phyloP scores from a whole-genome alignment of 2,329 filamentous ascomycete species.

The Volutella citrinella region DNA sequence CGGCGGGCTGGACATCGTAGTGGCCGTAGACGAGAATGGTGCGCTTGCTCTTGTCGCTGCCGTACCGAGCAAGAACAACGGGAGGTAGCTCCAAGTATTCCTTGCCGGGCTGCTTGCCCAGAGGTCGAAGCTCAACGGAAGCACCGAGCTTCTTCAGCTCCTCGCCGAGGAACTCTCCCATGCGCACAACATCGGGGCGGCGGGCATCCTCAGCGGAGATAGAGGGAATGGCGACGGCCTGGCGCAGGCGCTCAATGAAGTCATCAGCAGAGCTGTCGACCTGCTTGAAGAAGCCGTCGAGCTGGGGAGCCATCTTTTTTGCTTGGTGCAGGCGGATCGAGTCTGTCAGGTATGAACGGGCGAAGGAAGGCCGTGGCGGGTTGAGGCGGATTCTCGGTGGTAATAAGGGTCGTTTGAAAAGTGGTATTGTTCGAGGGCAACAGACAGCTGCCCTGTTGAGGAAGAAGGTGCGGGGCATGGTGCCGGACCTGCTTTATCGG shows the following conservation, averaged over 20 bases:
- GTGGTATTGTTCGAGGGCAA: slow-evolving; percentile 19
- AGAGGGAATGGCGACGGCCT: slow-evolving; percentile 94
- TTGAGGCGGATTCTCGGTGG: slow-evolving; percentile 17
- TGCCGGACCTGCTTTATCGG: slow-evolving; percentile 25
- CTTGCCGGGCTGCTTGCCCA: slow-evolving; percentile 90
- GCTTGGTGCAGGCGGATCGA: slow-evolving; percentile 57
- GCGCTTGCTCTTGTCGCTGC: slow-evolving; percentile 86
- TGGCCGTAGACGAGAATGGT: slow-evolving; percentile 97
- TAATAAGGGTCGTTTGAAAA: slow-evolving; percentile 22
- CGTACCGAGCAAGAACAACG: slow-evolving; percentile 88
- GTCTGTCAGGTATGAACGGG: slow-evolving; percentile 50
- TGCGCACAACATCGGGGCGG: slow-evolving; percentile 89
- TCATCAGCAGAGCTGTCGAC: slow-evolving; percentile 74
- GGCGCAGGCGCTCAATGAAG: slow-evolving; percentile 86
- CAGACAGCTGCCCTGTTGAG: slow-evolving; percentile 29
- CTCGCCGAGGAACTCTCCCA: slow-evolving; percentile 85
- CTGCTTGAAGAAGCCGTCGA: slow-evolving; percentile 91
- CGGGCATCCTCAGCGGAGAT: slow-evolving; percentile 88
- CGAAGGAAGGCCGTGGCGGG: slow-evolving; percentile 16
- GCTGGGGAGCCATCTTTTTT: slow-evolving; percentile 81
- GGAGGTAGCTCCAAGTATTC: slow-evolving; percentile 90
- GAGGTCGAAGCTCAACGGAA: slow-evolving; percentile 77
- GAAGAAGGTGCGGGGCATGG: slow-evolving; percentile 47
- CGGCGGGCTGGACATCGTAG: slow-evolving; percentile 96
- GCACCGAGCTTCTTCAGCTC: slow-evolving; percentile 85